Base-by-base conservation (phyloP, 495 filamentous ascomycete genomes). In the Xylaria scruposa region DNA sequence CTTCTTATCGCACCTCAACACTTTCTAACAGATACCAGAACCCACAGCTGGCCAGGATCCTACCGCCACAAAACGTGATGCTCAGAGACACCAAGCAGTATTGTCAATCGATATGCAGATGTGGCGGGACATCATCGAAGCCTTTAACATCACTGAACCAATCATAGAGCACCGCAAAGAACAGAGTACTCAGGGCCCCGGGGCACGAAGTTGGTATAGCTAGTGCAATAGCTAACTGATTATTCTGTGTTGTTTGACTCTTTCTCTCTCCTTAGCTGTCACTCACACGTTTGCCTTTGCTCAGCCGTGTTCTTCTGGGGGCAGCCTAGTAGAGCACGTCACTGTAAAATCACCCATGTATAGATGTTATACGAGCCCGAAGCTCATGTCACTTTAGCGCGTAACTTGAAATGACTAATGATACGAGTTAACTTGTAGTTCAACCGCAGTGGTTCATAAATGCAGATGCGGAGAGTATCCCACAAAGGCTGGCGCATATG, bases 101-200 rank as follows among this genome's bases (percentile, higher is more conserved):
- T 90, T 97, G 79, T 90, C 90, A 46, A 85, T 99, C 49, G 93
- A 97, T 75, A 94, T 92, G 84, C 87, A 87, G 0, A 92, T 87
- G 0, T 99, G 96, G 96, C 78, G 88, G 68, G 87, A 93, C 6
- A 81, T 97, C 38, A 90, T 95, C 44, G 81, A 91, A 4, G 85
- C 84, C 0, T 97, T 94, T 74, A 81, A 90, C 36, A 94, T 98
- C 75, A 86, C 85, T 12, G 83, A 94, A 65, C 85, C 90, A 15
- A 90, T 98, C 76, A 98, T 99, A 40, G 90, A 91, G n/a, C 91
- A 95, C 75, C 88, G 96, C n/a, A 79, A 88, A 66, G 87, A 91
- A 68, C 85, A 91, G 58, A 84, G 83, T 19, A 76, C 83, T 33
- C 79, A 83, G 62, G 81, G 86, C 8, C 85, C 91, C 7, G 87